phyloP scores from a whole-genome alignment of 179 eudicot species.

The Corrigiola litoralis region DNA sequence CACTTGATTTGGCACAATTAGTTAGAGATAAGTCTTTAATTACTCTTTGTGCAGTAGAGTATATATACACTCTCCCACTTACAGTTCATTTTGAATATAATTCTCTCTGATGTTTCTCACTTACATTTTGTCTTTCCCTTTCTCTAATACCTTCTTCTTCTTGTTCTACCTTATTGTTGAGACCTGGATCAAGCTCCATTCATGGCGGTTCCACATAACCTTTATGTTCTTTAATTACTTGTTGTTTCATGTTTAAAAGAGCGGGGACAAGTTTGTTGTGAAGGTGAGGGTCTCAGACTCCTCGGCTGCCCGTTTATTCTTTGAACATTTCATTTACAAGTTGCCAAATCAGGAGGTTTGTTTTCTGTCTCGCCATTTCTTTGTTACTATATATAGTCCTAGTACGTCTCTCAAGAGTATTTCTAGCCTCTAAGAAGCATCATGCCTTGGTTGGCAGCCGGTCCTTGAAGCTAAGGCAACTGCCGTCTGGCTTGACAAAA shows the following conservation, averaged over 20 bases:
- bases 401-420: not conserved
- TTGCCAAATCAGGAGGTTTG: constrained; percentile 70
- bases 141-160: no score
- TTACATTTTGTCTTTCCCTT: no score
- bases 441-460: constrained; percentile 47
- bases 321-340: constrained; percentile 78
- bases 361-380: not conserved
- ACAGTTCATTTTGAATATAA: no score
- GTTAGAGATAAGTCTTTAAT: no score
- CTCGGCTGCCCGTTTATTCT: constrained; percentile 73
- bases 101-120: no score
- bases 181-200: no score
- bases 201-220: no score
- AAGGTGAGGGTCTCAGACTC: constrained; percentile 62
- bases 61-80: no score
- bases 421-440: not conserved
- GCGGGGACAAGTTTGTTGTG: constrained; percentile 77
- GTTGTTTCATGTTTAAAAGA: constrained; percentile 34
- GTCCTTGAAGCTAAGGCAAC: constrained; percentile 78
- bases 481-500: constrained; percentile 86
- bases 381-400: not conserved
- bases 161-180: no score
- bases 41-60: no score
- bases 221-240: not conserved
- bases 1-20: no score